phyloP scores from a whole-genome alignment of 1,139 yeast species.

The Candida sanyaensis region DNA sequence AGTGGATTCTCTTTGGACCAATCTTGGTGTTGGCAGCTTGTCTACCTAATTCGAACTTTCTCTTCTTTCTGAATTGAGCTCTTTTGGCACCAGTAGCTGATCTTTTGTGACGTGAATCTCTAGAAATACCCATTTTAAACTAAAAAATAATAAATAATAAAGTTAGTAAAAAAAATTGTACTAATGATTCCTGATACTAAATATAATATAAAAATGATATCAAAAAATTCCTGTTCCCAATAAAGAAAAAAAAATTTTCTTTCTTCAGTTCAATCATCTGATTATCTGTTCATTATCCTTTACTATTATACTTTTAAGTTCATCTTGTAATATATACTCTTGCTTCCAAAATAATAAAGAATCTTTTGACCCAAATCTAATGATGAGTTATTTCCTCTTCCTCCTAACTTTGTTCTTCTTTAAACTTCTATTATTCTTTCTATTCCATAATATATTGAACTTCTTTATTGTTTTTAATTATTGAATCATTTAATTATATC shows the following conservation, averaged over 20 bases:
- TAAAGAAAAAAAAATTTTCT: too few species aligned
- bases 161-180: slow-evolving; percentile 27
- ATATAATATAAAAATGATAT: not conserved
- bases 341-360: too few species aligned
- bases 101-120: slow-evolving; percentile 99
- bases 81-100: slow-evolving; percentile 99
- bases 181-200: not conserved
- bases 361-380: too few species aligned
- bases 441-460: too few species aligned
- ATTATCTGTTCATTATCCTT: too few species aligned
- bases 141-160: slow-evolving; percentile 11
- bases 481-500: not conserved
- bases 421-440: not conserved
- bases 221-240: not conserved
- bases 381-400: too few species aligned
- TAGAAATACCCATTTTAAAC: slow-evolving; percentile 93
- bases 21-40: slow-evolving; percentile 99
- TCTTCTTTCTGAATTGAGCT: slow-evolving; percentile 99
- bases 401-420: not conserved
- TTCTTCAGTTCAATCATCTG: too few species aligned
- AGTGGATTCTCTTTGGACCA: slow-evolving; percentile 98
- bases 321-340: too few species aligned
- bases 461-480: not conserved
- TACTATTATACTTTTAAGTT: too few species aligned
- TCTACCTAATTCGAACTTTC: slow-evolving; percentile 99